phyloP scores from a whole-genome alignment of 1,284 basidiomycete species.

The Cutaneotrichosporon mucoides region DNA sequence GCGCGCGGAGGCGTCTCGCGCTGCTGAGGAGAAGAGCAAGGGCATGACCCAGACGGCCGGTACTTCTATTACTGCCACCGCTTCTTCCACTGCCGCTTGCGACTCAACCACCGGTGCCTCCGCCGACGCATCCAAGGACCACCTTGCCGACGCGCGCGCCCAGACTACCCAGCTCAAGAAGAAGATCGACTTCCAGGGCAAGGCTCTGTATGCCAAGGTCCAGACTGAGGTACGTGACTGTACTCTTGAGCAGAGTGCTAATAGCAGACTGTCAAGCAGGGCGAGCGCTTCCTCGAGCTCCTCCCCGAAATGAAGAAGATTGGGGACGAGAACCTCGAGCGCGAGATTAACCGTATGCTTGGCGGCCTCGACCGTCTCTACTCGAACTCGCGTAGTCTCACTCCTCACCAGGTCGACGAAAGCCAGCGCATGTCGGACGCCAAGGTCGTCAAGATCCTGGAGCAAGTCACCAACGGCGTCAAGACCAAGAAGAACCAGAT shows the following conservation, averaged over 20 bases:
- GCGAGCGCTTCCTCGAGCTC: constrained; percentile 17
- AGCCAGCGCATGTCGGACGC: constrained; percentile 30
- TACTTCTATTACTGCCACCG: neutral
- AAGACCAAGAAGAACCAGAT: constrained; percentile 18
- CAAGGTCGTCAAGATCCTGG: constrained; percentile 20
- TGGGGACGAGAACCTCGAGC: constrained; percentile 27
- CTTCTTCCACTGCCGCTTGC: neutral
- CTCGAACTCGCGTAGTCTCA: constrained; percentile 32
- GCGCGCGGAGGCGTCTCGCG: neutral
- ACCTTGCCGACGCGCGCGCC: neutral
- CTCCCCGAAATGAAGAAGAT: constrained; percentile 25
- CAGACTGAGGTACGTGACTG: constrained; percentile 30
- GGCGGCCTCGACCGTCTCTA: constrained; percentile 46
- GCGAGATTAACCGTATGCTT: constrained; percentile 38
- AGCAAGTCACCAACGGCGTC: constrained; percentile 24
- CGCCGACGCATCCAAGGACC: neutral
- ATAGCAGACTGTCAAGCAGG: constrained; percentile 9
- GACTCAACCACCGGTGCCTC: neutral
- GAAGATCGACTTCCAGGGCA: constrained; percentile 32
- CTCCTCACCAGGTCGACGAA: constrained; percentile 32
- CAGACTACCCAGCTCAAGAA: constrained; percentile 20
- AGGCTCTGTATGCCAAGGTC: constrained; percentile 24
- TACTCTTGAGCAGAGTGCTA: neutral
- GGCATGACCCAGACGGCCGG: neutral
- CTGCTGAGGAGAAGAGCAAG: neutral